A percentile compares a stretch with the other conserved stretches of the same genome.
These are phyloP conservation scores for Colletotrichum scovillei DNA, from an alignment of 2,329 filamentous ascomycete genomes.

Conservation along the genomic window DNA sequence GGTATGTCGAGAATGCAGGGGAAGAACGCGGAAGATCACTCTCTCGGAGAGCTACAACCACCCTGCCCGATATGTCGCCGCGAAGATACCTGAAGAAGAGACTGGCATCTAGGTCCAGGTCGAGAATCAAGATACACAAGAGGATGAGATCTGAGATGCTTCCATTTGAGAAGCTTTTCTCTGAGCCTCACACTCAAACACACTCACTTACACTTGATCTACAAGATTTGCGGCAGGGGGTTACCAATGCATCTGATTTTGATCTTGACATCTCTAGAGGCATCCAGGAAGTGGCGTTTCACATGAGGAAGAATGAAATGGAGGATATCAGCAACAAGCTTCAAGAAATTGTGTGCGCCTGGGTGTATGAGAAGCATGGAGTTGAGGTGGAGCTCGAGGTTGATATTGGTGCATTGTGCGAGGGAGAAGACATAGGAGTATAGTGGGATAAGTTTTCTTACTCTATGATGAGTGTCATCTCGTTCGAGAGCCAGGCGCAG, in stretches of 20 bases:
- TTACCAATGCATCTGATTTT: not conserved
- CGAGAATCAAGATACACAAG: constrained; percentile 15
- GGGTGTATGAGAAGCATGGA: constrained; percentile 12
- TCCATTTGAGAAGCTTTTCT: constrained; percentile 9
- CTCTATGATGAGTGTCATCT: not conserved
- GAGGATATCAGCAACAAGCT: constrained; percentile 17
- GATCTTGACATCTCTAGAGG: constrained; percentile 27
- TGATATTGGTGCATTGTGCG: constrained; percentile 30
- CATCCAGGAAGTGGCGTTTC: constrained; percentile 12
- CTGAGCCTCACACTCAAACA: not conserved
- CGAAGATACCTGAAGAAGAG: constrained; percentile 9
- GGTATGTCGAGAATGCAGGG: not conserved
- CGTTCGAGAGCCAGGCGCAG: not conserved
- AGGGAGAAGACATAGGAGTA: not conserved
- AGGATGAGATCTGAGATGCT: constrained; percentile 23
- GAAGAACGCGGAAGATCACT: constrained; percentile 4
- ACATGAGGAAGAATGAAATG: constrained; percentile 9
- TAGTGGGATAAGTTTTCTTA: not conserved
- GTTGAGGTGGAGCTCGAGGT: constrained; percentile 22
- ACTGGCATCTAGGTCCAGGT: constrained; percentile 14
- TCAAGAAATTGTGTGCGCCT: constrained; percentile 17
- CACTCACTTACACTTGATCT: constrained; percentile 9
- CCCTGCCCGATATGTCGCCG: not conserved
- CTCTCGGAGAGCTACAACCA: not conserved
- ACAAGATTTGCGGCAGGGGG: not conserved